Evolutionary conservation across 371 early-diverging fungal species (phyloP).

Genomic region (Blakeslea trispora): DNA sequence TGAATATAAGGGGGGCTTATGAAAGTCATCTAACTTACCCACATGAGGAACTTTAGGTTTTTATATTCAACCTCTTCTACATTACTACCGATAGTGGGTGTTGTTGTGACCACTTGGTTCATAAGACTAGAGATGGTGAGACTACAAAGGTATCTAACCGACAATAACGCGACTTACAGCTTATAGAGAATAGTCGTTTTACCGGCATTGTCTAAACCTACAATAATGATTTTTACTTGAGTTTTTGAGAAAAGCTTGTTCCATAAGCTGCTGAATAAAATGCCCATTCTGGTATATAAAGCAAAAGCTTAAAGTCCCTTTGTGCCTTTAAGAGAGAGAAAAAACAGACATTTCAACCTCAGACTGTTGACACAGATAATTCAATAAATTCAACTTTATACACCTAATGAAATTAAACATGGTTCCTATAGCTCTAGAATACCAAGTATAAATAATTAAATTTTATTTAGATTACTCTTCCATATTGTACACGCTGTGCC

Average conservation of each 20-base stretch:
- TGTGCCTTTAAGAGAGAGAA: too few relatives aligned
- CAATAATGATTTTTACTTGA: constrained; percentile 89
- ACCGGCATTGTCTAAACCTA: constrained; percentile 93
- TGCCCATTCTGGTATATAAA: constrained; percentile 29
- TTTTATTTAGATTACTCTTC: constrained; percentile 6
- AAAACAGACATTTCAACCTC: too few relatives aligned
- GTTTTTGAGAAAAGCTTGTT: constrained; percentile 56
- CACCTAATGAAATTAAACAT: too few relatives aligned
- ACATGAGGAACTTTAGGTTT: constrained; percentile 75
- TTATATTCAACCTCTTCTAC: constrained; percentile 74
- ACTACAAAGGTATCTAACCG: neutral
- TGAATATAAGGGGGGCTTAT: neutral
- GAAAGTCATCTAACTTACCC: constrained; percentile 50
- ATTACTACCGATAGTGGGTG: constrained; percentile 77
- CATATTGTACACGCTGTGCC: constrained; percentile 18
- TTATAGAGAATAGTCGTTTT: constrained; percentile 86
- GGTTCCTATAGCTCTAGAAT: too few relatives aligned
- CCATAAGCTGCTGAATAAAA: constrained; percentile 49
- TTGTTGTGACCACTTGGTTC: constrained; percentile 72
- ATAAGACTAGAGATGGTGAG: constrained; percentile 44
- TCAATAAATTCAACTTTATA: neutral
- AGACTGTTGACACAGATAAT: too few relatives aligned
- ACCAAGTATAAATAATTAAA: too few relatives aligned
- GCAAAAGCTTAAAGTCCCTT: too few relatives aligned
- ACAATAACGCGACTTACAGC: constrained; percentile 34